A percentile compares a stretch with the other conserved stretches of the same genome.
Evolutionary conservation across 306 rosid species (phyloP).

Genomic region (Herpetospermum pedunculosum): DNA sequence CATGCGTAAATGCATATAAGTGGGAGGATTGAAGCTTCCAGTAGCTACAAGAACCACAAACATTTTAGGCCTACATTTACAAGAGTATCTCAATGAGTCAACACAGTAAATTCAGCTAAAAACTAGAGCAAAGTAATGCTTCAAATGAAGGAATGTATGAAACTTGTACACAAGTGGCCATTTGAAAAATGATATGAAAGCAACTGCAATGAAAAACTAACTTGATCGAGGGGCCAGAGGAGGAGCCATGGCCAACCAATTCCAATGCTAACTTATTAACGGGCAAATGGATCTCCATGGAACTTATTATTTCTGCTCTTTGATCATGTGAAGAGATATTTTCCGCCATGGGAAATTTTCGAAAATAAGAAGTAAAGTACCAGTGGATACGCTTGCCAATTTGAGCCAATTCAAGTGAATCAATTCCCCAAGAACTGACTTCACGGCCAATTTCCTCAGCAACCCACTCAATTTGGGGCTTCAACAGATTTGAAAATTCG

Average conservation of each 20-base stretch:
- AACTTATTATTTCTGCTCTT: neutral
- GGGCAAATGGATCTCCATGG: neutral
- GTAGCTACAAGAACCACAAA: constrained; percentile 57
- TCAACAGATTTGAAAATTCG: neutral
- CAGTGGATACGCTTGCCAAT: neutral
- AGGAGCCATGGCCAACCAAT: neutral
- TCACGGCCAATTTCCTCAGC: neutral
- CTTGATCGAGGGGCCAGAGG: neutral
- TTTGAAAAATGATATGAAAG: neutral
- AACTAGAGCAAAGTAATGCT: neutral
- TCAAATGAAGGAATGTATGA: neutral
- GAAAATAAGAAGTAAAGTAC: constrained; percentile 18
- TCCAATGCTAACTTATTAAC: constrained; percentile 5
- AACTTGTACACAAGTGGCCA: neutral
- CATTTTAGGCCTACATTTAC: constrained; percentile 32
- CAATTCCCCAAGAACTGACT: neutral
- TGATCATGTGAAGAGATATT: neutral
- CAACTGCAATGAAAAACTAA: neutral
- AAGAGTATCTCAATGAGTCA: neutral
- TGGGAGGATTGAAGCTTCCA: constrained; percentile 95
- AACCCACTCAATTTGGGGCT: neutral
- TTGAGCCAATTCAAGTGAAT: too few relatives aligned
- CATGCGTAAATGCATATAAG: constrained; percentile 89
- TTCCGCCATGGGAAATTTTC: constrained; percentile 8
- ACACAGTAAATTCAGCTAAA: neutral